Evolutionary conservation across 2,329 filamentous ascomycete species (phyloP).

Genomic region (Penicillium sclerotigenum): DNA sequence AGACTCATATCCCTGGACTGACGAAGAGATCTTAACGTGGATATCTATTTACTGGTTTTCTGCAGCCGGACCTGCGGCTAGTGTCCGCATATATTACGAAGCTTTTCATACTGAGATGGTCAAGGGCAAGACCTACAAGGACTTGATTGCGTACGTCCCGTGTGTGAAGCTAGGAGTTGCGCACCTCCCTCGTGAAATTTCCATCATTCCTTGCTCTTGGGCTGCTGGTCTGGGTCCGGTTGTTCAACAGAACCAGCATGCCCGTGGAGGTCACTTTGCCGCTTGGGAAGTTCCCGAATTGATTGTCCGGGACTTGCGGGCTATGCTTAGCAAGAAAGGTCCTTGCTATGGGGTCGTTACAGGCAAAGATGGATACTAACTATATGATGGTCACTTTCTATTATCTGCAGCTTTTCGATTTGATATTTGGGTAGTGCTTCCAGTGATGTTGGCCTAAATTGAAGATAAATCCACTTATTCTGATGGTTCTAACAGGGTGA

Average conservation of each 20-base stretch:
- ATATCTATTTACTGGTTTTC: slow-evolving; percentile 71
- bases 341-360: slow-evolving; percentile 15
- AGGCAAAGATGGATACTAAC: slow-evolving; percentile 11
- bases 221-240: slow-evolving; percentile 17
- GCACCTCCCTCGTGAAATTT: slow-evolving; percentile 21
- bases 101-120: slow-evolving; percentile 20
- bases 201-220: slow-evolving; percentile 20
- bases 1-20: slow-evolving; percentile 68
- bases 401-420: neutral
- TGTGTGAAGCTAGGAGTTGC: slow-evolving; percentile 18
- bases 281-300: slow-evolving; percentile 21
- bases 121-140: slow-evolving; percentile 8
- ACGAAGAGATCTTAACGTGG: slow-evolving; percentile 75
- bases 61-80: slow-evolving; percentile 65
- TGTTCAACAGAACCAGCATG: slow-evolving; percentile 19
- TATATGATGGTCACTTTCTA: neutral
- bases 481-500: neutral
- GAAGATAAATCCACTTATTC: too few relatives aligned
- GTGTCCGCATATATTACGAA: slow-evolving; percentile 71
- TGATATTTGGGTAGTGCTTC: neutral
- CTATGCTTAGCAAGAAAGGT: slow-evolving; percentile 16
- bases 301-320: slow-evolving; percentile 15
- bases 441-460: too few relatives aligned
- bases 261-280: slow-evolving; percentile 22
- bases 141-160: slow-evolving; percentile 14